These are phyloP conservation scores for Aspergillus cavernicola DNA, from an alignment of 495 filamentous ascomycete genomes.

Conservation along the genomic window DNA sequence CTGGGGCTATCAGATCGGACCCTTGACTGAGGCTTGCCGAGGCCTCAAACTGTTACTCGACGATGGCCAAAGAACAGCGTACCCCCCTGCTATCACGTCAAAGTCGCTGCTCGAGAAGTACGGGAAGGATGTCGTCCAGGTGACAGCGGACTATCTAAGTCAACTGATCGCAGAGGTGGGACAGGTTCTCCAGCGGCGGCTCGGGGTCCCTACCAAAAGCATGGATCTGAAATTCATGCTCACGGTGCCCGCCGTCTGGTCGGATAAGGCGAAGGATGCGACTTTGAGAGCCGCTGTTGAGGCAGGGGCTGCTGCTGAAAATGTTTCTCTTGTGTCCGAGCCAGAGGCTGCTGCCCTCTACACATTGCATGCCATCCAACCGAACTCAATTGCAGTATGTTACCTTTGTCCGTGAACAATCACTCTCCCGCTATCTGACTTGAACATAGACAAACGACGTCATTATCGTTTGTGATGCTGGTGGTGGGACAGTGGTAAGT, in stretches of 20 bases:
- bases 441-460: slow-evolving; percentile 34
- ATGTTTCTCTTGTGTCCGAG: slow-evolving; percentile 53
- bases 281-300: slow-evolving; percentile 41
- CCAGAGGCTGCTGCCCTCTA: slow-evolving; percentile 60
- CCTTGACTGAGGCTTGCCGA: slow-evolving; percentile 10
- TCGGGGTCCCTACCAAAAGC: slow-evolving; percentile 17
- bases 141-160: slow-evolving; percentile 37
- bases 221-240: slow-evolving; percentile 37
- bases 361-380: slow-evolving; percentile 35
- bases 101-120: neutral
- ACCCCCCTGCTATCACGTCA: slow-evolving; percentile 8
- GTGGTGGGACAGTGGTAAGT: slow-evolving; percentile 57
- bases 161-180: slow-evolving; percentile 36
- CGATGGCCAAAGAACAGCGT: slow-evolving; percentile 8
- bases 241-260: slow-evolving; percentile 56
- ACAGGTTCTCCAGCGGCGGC: slow-evolving; percentile 24
- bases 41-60: slow-evolving; percentile 23
- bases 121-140: slow-evolving; percentile 3
- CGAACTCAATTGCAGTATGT: slow-evolving; percentile 19
- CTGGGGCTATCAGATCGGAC: slow-evolving; percentile 20
- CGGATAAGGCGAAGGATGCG: slow-evolving; percentile 45
- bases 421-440: no score
- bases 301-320: slow-evolving; percentile 42
- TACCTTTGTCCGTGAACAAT: no score
- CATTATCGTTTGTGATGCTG: slow-evolving; percentile 55